Evolutionary conservation across 1,284 basidiomycete species (phyloP).

Genomic region (Cystobasidium pallidum): DNA sequence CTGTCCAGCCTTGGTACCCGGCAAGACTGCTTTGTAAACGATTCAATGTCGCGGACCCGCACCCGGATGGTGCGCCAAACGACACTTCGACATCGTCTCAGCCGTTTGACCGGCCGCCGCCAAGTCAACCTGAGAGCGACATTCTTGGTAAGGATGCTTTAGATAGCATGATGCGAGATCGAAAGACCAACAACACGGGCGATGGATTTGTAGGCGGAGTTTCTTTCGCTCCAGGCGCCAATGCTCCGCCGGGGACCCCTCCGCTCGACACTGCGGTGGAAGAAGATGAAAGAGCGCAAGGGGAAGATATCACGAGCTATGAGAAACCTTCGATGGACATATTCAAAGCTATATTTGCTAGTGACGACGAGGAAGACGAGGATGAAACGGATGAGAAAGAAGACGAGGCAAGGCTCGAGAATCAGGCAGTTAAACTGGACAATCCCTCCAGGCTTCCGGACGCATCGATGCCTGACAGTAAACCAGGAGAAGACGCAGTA

Average conservation of each 20-base stretch:
- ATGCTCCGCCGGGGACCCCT: not conserved
- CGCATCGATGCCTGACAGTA: constrained; percentile 17
- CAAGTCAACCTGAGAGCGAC: constrained; percentile 41
- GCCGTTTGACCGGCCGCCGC: not conserved
- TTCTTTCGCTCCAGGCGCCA: not conserved
- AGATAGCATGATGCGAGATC: constrained; percentile 48
- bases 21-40: constrained; percentile 83
- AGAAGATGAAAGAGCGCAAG: not conserved
- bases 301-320: constrained; percentile 65
- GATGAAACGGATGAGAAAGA: constrained; percentile 51
- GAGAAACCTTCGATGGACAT: constrained; percentile 84
- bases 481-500: constrained; percentile 6
- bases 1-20: constrained; percentile 75
- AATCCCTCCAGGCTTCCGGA: constrained; percentile 30
- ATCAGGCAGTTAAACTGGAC: constrained; percentile 18
- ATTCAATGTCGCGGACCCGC: constrained; percentile 88
- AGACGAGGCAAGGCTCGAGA: not conserved
- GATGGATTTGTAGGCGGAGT: constrained; percentile 17
- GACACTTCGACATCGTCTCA: not conserved
- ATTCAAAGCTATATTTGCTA: constrained; percentile 71
- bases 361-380: constrained; percentile 55
- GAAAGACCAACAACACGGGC: not conserved
- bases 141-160: constrained; percentile 46
- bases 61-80: constrained; percentile 60
- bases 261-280: not conserved